These are phyloP conservation scores for Rhodotorula toruloides DNA, from an alignment of 768 basidiomycete genomes.

Conservation along the genomic window DNA sequence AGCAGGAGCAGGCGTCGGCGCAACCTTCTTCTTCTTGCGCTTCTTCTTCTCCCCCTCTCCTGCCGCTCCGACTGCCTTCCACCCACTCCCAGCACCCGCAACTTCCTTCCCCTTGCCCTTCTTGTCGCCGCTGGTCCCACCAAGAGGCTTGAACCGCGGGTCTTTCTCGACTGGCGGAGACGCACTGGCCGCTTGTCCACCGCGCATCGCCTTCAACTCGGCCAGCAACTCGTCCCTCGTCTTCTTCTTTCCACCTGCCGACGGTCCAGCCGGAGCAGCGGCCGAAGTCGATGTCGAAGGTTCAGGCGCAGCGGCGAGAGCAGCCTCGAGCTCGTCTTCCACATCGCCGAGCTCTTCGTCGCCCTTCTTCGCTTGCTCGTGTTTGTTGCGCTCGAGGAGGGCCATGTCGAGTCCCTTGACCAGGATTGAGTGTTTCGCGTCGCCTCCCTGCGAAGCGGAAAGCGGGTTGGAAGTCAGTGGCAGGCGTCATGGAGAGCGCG, in stretches of 20 bases:
- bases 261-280: not conserved
- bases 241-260: constrained; percentile 1
- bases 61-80: not conserved
- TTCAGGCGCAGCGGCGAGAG: not conserved
- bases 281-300: not conserved
- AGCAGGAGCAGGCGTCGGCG: not conserved
- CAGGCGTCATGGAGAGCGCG: not conserved
- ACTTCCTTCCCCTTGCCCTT: constrained; percentile 29
- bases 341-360: constrained; percentile 54
- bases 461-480: not conserved
- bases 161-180: not conserved
- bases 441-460: constrained; percentile 55
- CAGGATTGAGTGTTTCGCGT: constrained; percentile 75
- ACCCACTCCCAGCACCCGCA: not conserved
- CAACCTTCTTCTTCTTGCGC: constrained; percentile 35
- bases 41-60: constrained; percentile 22
- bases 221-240: constrained; percentile 29
- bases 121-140: constrained; percentile 45
- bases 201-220: constrained; percentile 13
- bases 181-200: not conserved
- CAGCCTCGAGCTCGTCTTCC: constrained; percentile 68
- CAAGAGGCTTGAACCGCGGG: constrained; percentile 52
- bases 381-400: constrained; percentile 76
- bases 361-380: constrained; percentile 51
- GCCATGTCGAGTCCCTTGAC: constrained; percentile 87